phyloP scores from a whole-genome alignment of 192 early-diverging fungal genomes.

The Podila horticola region DNA sequence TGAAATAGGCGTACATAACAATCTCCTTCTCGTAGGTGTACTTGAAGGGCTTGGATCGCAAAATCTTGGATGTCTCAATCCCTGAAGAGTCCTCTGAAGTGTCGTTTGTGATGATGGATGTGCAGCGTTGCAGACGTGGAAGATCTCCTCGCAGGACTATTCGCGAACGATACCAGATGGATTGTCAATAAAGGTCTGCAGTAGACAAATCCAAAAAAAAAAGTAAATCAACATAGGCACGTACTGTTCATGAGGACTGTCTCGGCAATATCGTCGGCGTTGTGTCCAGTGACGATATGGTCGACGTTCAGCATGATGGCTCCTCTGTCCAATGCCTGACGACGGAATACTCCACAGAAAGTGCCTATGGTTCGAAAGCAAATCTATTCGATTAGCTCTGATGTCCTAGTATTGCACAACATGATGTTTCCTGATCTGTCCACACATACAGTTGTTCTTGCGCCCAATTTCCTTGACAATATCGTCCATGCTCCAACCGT shows the following conservation, averaged over 20 bases:
- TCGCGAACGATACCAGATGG: neutral
- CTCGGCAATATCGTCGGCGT: constrained; percentile 99
- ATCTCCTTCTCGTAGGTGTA: constrained; percentile 99
- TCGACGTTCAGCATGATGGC: constrained; percentile 89
- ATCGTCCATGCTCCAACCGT: constrained; percentile 99
- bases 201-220: too few species aligned
- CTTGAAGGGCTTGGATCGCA: constrained; percentile 97
- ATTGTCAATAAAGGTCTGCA: neutral
- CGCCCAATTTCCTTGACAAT: constrained; percentile 94
- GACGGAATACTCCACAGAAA: constrained; percentile 97
- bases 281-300: constrained; percentile 99
- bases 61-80: constrained; percentile 65
- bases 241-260: constrained; percentile 98
- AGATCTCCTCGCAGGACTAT: constrained; percentile 94
- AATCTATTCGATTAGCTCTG: neutral
- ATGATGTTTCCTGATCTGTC: neutral
- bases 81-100: constrained; percentile 53
- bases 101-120: constrained; percentile 89
- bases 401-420: too few species aligned
- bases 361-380: constrained; percentile 59
- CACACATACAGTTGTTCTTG: constrained; percentile 90
- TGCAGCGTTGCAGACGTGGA: constrained; percentile 91
- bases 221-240: neutral
- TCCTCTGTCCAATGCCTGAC: constrained; percentile 96
- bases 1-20: constrained; percentile 98